A percentile compares a stretch with the other conserved stretches of the same genome.
phyloP scores from a whole-genome alignment of 768 basidiomycete species.

The Leccinum olivaceopallidum region DNA sequence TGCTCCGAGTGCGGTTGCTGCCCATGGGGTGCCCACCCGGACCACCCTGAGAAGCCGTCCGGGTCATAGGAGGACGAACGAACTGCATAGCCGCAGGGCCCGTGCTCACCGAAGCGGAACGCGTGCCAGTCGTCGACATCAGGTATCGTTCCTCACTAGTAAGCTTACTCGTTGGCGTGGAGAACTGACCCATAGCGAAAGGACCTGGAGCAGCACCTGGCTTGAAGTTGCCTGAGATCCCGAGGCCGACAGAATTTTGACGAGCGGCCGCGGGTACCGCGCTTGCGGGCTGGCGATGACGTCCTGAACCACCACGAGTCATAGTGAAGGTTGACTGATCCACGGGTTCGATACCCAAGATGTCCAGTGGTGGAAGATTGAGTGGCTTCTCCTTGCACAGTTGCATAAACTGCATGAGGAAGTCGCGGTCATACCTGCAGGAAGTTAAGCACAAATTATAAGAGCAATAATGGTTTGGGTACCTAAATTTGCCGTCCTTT shows the following conservation, averaged over 20 bases:
- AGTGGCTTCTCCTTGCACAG: slow-evolving; percentile 55
- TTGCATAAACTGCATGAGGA: slow-evolving; percentile 93
- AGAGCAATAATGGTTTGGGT: background rate
- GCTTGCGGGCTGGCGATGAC: slow-evolving; percentile 49
- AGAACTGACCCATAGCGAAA: slow-evolving; percentile 68
- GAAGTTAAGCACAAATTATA: slow-evolving; percentile 10
- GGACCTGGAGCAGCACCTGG: slow-evolving; percentile 26
- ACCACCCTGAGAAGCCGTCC: slow-evolving; percentile 67
- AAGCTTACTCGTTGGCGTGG: slow-evolving; percentile 54
- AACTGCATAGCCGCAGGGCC: slow-evolving; percentile 48
- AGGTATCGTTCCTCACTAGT: slow-evolving; percentile 72
- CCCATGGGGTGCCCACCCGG: slow-evolving; percentile 50
- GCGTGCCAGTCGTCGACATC: slow-evolving; percentile 40
- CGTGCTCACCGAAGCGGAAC: slow-evolving; percentile 60
- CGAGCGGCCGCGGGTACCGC: slow-evolving; percentile 46
- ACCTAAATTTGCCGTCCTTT: too few relatives aligned
- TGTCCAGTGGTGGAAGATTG: slow-evolving; percentile 82
- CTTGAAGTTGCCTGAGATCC: slow-evolving; percentile 37
- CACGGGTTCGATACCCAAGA: slow-evolving; percentile 85
- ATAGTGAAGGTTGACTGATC: slow-evolving; percentile 53
- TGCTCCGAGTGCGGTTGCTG: slow-evolving; percentile 69
- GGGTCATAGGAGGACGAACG: slow-evolving; percentile 62
- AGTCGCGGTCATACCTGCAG: slow-evolving; percentile 90
- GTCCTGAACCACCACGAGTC: slow-evolving; percentile 64
- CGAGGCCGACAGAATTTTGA: slow-evolving; percentile 50